Percentiles rank a stretch among this genome's conserved stretches.
Conservation (phyloP, 2,329 filamentous ascomycete genomes). For the Calcarisporium arbuscula region DNA sequence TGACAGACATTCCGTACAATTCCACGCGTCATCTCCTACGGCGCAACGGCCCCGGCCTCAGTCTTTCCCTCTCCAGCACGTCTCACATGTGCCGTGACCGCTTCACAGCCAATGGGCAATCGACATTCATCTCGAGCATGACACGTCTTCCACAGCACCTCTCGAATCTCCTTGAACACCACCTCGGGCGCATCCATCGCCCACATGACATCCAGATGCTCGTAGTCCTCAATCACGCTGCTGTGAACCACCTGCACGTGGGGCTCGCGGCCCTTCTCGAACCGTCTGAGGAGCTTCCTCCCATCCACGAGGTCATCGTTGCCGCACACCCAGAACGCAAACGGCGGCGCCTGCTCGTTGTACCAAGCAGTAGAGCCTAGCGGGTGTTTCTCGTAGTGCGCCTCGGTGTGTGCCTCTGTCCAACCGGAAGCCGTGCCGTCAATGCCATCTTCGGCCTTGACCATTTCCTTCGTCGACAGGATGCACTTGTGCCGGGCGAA, state of each 20-base stretch:
- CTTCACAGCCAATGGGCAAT: constrained; percentile 58
- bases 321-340: constrained; percentile 84
- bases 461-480: constrained; percentile 67
- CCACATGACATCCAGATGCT: constrained; percentile 94
- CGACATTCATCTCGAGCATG: constrained; percentile 49
- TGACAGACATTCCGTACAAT: too few species aligned
- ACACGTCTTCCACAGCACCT: constrained; percentile 79
- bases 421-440: constrained; percentile 37
- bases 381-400: constrained; percentile 21
- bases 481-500: constrained; percentile 80
- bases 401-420: not conserved
- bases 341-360: constrained; percentile 67
- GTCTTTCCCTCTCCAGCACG: constrained; percentile 34
- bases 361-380: constrained; percentile 70
- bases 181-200: constrained; percentile 81
- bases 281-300: constrained; percentile 62
- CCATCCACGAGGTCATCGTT: constrained; percentile 83
- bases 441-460: constrained; percentile 53
- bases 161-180: constrained; percentile 72
- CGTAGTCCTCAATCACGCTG: constrained; percentile 79
- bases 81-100: too few species aligned
- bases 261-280: constrained; percentile 73
- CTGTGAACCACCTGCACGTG: constrained; percentile 73
- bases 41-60: too few species aligned
- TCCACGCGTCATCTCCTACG: too few species aligned